phyloP scores from a whole-genome alignment of 1,139 yeast genomes.

The Tardiomyces blankii region DNA sequence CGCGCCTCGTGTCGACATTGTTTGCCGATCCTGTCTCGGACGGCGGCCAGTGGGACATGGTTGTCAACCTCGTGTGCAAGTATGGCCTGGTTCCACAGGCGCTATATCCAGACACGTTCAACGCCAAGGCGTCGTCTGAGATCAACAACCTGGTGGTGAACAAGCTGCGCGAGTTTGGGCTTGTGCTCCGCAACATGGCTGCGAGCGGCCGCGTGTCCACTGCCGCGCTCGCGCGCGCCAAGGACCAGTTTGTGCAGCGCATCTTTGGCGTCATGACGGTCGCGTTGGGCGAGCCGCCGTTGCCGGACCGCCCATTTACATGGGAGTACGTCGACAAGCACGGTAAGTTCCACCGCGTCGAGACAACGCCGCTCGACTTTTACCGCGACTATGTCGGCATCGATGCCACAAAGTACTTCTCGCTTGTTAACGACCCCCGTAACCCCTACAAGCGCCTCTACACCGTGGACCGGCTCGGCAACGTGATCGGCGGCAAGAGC shows the following conservation, averaged over 20 bases:
- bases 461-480: conserved; percentile 53
- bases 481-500: conserved; percentile 49
- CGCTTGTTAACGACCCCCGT: conserved; percentile 56
- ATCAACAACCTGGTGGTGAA: conserved; percentile 44
- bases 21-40: conserved; percentile 45
- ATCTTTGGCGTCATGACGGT: conserved; percentile 44
- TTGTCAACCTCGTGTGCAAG: conserved; percentile 47
- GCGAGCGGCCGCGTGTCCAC: conserved; percentile 16
- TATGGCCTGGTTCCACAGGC: conserved; percentile 56
- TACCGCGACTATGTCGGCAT: conserved; percentile 36
- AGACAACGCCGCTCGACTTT: conserved; percentile 44
- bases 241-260: conserved; percentile 40
- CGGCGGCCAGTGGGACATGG: conserved; percentile 71
- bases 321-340: conserved; percentile 56
- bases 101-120: conserved; percentile 49
- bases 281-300: conserved; percentile 53
- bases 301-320: conserved; percentile 38
- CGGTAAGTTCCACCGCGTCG: conserved; percentile 36
- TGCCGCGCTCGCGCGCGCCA: conserved; percentile 27
- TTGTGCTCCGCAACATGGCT: conserved; percentile 37
- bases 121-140: conserved; percentile 37
- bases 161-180: conserved; percentile 50
- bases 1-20: conserved; percentile 40
- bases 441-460: conserved; percentile 40
- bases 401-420: conserved; percentile 40